Percentiles rank a stretch among this genome's conserved stretches.
Evolutionary conservation across 495 filamentous ascomycete genomes (phyloP).

Genomic region (Neurospora discreta): DNA sequence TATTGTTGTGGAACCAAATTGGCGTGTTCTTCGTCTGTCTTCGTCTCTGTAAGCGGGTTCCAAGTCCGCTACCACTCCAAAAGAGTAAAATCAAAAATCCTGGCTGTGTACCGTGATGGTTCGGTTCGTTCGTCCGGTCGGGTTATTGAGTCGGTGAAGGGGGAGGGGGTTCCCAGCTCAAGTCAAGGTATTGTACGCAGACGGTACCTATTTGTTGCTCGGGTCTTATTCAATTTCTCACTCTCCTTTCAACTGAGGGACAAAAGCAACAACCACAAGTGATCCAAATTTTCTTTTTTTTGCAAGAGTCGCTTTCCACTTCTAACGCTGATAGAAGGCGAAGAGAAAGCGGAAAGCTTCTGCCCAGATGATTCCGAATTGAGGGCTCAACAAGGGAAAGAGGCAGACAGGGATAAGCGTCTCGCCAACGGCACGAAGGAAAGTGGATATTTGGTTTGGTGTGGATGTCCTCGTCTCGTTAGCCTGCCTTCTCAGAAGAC

Average conservation of each 20-base stretch:
- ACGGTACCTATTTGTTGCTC: background rate
- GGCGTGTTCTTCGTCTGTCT: background rate
- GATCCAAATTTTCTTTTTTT: conserved; percentile 4
- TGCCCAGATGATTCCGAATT: background rate
- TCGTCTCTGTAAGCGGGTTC: background rate
- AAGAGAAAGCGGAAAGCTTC: conserved; percentile 4
- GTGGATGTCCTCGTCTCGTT: background rate
- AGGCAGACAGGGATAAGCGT: conserved; percentile 7
- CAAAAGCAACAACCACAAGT: too few relatives aligned
- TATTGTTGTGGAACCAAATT: background rate
- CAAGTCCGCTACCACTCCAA: background rate
- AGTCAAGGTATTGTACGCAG: background rate
- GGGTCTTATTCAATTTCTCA: background rate
- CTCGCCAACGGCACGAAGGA: background rate
- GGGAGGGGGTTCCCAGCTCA: background rate
- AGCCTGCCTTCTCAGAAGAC: background rate
- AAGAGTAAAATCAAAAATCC: background rate
- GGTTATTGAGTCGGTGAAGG: background rate
- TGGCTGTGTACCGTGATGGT: background rate
- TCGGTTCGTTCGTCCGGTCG: background rate
- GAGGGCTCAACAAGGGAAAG: conserved; percentile 1
- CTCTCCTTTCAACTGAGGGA: background rate
- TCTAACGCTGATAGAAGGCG: background rate
- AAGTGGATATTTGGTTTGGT: background rate
- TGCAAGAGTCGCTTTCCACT: background rate